Evolutionary conservation across 257 asterid species (phyloP), one percentile per base, ranked within the genome.

Genomic region (Linderniella brevidens): DNA sequence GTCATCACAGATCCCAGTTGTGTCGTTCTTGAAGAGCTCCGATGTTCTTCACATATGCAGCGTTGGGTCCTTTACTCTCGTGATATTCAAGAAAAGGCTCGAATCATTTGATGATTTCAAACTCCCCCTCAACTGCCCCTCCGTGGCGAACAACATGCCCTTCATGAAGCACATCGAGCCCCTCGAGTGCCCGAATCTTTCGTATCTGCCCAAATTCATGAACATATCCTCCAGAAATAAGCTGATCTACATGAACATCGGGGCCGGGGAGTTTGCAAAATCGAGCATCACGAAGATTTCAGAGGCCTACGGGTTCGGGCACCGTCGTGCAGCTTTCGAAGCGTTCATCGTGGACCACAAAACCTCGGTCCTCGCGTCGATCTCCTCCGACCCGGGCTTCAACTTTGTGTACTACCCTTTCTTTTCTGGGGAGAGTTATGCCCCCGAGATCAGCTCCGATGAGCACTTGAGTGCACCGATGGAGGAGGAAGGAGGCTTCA

Each of bases 161-260:
- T 65, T 58, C 62, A 70, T 83, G 82, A 69, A 72, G 57, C 50
- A 61, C 17, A 59, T 83, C 16, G 98, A 90, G 62, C 87, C 94
- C 37, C 64, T 88, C 0, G 8, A 37, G 2, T 59, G 50, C 16
- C 57, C 50, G 1, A 52, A 76, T 9, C 57, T 57, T 37, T 58
- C 80, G 1, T 81, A 85, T 65, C 68, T 90, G 19, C 85, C 88
- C 10, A 58, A 63, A 5, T 57, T 56, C 64, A 64, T 75, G 94
- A 68, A 90, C 47, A 69, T 85, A 56, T 81, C 98, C 17, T 64
- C 92, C 0, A 76, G 94, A 65, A 77, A 73, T 72, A 78, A 65
- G 44, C 42, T 90, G 53, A 61, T 81, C 17, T 79, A 85, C 42
- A 64, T 90, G 53, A 85, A 75, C 52, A 25, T 90, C 4, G 98